Percentiles rank a stretch among this genome's conserved stretches.
Evolutionary conservation across 2,329 filamentous ascomycete genomes (phyloP).

Genomic region (Hymenoscyphus salicellus): DNA sequence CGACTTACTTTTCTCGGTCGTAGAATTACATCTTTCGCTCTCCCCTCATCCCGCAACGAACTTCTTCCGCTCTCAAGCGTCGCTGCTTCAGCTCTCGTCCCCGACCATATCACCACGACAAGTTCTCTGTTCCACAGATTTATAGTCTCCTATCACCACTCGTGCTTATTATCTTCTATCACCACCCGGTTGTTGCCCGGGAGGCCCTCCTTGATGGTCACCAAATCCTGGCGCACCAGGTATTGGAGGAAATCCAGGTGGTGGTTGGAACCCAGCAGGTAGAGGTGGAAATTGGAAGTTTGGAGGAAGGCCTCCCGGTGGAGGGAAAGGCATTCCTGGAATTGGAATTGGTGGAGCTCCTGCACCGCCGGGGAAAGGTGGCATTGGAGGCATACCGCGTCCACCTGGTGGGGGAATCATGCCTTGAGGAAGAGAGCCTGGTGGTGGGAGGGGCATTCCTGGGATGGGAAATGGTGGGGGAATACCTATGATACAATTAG

Average conservation of each 20-base stretch:
- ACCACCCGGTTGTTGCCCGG: conserved; percentile 14
- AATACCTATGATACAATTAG: conserved; percentile 32
- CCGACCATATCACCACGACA: not conserved
- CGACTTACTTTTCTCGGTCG: not conserved
- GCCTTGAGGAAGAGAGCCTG: conserved; percentile 24
- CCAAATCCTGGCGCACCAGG: conserved; percentile 16
- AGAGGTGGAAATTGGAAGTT: conserved; percentile 50
- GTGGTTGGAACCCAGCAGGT: conserved; percentile 29
- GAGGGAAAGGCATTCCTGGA: conserved; percentile 44
- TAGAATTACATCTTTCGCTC: not conserved
- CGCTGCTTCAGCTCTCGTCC: not conserved
- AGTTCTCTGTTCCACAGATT: not conserved
- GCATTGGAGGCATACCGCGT: conserved; percentile 31
- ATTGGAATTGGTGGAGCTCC: conserved; percentile 26
- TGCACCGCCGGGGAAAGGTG: conserved; percentile 23
- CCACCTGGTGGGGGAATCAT: conserved; percentile 34
- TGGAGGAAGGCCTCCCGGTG: conserved; percentile 47
- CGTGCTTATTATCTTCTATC: conserved; percentile 12
- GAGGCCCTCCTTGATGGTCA: conserved; percentile 5
- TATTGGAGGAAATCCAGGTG: conserved; percentile 24
- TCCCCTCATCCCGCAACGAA: not conserved
- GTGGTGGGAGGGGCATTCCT: conserved; percentile 41
- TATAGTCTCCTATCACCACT: not conserved
- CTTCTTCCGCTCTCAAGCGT: not conserved
- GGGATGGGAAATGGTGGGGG: conserved; percentile 55